Evolutionary conservation across 495 filamentous ascomycete genomes (phyloP), one percentile per base, ranked within the genome.

Genomic region (Viridothelium virens): DNA sequence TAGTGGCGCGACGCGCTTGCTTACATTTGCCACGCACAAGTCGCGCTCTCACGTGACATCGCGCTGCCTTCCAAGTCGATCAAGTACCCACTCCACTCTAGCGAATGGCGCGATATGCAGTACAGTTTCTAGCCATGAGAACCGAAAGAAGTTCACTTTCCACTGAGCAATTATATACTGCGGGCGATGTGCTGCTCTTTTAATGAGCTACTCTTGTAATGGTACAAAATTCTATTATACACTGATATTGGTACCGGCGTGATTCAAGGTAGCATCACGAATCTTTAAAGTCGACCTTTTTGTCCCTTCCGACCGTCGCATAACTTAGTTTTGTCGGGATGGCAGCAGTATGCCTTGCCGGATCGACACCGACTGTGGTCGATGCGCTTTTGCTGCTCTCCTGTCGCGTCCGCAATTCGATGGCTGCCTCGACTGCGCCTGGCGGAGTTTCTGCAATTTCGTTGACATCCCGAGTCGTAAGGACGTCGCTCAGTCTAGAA

Each of bases 391-490:
- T 9, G 3, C 11, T 14, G 31, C 7, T 59, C 36, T 59, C 53
- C 36, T 25, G 9, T 11, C 18, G 53, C 6, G 53, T 14, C 36
- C 48, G 73, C n/a, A 78, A 56, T 61, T 81, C 78, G 3, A 86
- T 74, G 16, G 81, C 78, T 31, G 76, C 70, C 34, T 86, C 77
- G 5, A 83, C 77, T 0, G 79, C 80, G 1, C 87, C 84, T 18
- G 85, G 79, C 53, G 91, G 83, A 41, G 80, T 70, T 67, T 89
- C 86, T 0, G 94, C 93, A 39, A 96, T 84, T 77, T 97, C 94
- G 66, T 92, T 91, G 64, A 96, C 84, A 64, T 97, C 89, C 16
- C 84, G 82, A 11, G 78, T 78, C 18, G 84, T 87, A 63, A 98
- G 76, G 5, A 90, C 83, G 70, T 98, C 94, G 56, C 84, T 84